Conservation (phyloP, 768 basidiomycete genomes). For the Mycena sanguinolenta region DNA sequence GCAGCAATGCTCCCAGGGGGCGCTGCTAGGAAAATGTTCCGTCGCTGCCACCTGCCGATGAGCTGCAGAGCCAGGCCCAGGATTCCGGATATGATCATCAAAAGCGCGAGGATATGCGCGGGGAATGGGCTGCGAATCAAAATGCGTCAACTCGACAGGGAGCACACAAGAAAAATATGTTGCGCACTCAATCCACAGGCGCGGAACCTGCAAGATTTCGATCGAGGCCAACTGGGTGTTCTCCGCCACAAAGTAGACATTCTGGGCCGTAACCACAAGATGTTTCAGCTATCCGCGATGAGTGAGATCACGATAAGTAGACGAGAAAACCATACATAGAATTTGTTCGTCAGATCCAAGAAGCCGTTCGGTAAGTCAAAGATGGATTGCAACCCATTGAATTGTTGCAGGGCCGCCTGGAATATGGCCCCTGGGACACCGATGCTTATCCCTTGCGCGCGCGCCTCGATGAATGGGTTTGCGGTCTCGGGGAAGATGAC, state of each 20-base stretch:
- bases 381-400: slow-evolving; percentile 56
- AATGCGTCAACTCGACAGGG: background rate
- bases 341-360: slow-evolving; percentile 59
- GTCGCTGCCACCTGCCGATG: slow-evolving; percentile 60
- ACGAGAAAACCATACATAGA: slow-evolving; percentile 61
- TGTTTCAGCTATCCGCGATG: slow-evolving; percentile 65
- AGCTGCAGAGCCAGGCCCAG: slow-evolving; percentile 63
- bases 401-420: slow-evolving; percentile 58
- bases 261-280: slow-evolving; percentile 68
- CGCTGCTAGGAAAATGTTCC: slow-evolving; percentile 63
- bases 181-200: slow-evolving; percentile 73
- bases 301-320: background rate
- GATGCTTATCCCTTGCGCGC: slow-evolving; percentile 62
- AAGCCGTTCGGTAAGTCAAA: slow-evolving; percentile 68
- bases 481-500: slow-evolving; percentile 55
- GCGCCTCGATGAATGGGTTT: slow-evolving; percentile 64
- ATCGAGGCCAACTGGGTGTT: slow-evolving; percentile 55
- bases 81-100: slow-evolving; percentile 64
- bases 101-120: slow-evolving; percentile 60
- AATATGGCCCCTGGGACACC: slow-evolving; percentile 75
- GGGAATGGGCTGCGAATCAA: slow-evolving; percentile 64
- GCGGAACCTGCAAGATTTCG: slow-evolving; percentile 57
- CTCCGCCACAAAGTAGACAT: slow-evolving; percentile 67
- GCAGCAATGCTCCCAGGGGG: slow-evolving; percentile 74
- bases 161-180: background rate